These are phyloP conservation scores for Corchorus capsularis DNA, from an alignment of 345 rosid species.

Conservation along the genomic window DNA sequence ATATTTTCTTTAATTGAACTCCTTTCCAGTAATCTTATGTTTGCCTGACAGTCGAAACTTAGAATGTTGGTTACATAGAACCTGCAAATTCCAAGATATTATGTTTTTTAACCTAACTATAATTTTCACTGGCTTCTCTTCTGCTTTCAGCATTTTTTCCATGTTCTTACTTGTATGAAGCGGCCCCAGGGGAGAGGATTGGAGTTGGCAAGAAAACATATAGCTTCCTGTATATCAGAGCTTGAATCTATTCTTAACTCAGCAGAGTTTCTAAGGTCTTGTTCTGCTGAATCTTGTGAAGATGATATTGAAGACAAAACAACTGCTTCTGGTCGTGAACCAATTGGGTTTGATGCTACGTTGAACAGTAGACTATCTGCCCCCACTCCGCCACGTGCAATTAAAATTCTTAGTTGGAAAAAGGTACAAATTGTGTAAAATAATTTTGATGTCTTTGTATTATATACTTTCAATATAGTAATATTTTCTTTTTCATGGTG, in stretches of 20 bases:
- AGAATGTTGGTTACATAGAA: neutral
- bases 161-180: conserved; percentile 76
- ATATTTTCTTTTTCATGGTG: conserved; percentile 23
- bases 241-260: conserved; percentile 60
- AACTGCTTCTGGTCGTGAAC: conserved; percentile 80
- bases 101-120: conserved; percentile 3
- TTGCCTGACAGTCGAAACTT: neutral
- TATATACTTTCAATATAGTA: conserved; percentile 19
- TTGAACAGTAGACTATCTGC: conserved; percentile 86
- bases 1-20: conserved; percentile 9
- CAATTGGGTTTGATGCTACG: conserved; percentile 92
- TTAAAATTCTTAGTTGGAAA: conserved; percentile 82
- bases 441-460: conserved; percentile 14
- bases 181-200: conserved; percentile 96
- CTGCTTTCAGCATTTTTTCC: conserved; percentile 83
- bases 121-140: conserved; percentile 25
- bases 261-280: conserved; percentile 49
- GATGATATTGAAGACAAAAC: conserved; percentile 59
- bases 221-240: conserved; percentile 81
- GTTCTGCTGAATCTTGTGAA: conserved; percentile 35
- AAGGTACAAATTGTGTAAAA: conserved; percentile 46
- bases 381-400: conserved; percentile 95
- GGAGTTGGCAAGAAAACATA: conserved; percentile 89
- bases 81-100: neutral
- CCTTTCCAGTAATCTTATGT: neutral